These are phyloP conservation scores for Penicillium parvum DNA, from an alignment of 495 filamentous ascomycete genomes.

Conservation along the genomic window DNA sequence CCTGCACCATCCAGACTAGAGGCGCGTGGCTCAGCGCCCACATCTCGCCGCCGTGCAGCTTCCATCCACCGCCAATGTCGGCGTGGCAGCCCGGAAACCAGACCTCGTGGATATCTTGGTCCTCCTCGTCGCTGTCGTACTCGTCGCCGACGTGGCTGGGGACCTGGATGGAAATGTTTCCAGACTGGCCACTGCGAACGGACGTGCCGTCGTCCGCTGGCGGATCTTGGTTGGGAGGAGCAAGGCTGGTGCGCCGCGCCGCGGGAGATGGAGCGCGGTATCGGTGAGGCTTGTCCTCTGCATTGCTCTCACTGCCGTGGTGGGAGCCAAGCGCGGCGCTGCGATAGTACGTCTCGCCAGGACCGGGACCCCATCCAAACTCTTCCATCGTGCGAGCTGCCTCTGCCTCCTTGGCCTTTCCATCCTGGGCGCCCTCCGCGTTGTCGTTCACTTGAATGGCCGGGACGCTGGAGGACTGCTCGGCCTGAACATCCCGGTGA, in stretches of 20 bases:
- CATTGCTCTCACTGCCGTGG: conserved; percentile 12
- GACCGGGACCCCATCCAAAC: conserved; percentile 18
- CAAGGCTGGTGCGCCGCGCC: conserved; percentile 23
- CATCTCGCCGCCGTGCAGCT: conserved; percentile 50
- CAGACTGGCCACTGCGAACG: conserved; percentile 36
- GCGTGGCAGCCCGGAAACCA: conserved; percentile 84
- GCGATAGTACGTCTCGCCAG: conserved; percentile 36
- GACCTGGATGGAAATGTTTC: conserved; percentile 31
- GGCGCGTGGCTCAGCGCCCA: conserved; percentile 68
- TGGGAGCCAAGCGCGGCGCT: conserved; percentile 20
- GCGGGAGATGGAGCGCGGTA: conserved; percentile 43
- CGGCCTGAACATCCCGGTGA: conserved; percentile 14
- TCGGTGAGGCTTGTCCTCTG: conserved; percentile 13
- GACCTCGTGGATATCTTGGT: conserved; percentile 73
- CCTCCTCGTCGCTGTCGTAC: conserved; percentile 54
- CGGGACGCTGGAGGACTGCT: conserved; percentile 25
- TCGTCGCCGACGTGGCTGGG: conserved; percentile 49
- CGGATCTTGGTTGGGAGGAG: conserved; percentile 20
- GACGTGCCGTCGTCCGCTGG: conserved; percentile 37
- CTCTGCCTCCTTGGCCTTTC: neutral
- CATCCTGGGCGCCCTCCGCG: conserved; percentile 3
- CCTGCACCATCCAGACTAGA: conserved; percentile 79
- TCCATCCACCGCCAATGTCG: conserved; percentile 85
- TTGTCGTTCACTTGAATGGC: conserved; percentile 30
- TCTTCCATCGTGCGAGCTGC: neutral